A percentile compares a stretch with the other conserved stretches of the same genome.
These are phyloP conservation scores for Martensiomyces pterosporus DNA, from an alignment of 192 early-diverging fungal species.

Conservation along the genomic window DNA sequence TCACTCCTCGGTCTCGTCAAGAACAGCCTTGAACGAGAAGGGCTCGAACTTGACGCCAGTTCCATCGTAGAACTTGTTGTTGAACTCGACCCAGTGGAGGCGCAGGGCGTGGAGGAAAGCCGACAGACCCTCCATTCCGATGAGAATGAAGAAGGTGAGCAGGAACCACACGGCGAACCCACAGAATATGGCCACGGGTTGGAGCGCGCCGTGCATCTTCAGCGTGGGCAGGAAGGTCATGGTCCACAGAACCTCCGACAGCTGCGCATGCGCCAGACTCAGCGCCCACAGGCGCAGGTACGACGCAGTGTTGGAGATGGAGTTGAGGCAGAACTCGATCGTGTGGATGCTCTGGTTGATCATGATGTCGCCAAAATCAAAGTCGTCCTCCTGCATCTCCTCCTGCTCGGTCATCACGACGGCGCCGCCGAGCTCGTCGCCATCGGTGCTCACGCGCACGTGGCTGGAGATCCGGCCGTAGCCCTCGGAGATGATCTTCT, in stretches of 20 bases:
- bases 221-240: slow-evolving; percentile 66
- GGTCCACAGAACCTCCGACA: slow-evolving; percentile 94
- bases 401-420: slow-evolving; percentile 60
- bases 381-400: slow-evolving; percentile 64
- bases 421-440: slow-evolving; percentile 36
- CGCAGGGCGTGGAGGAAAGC: slow-evolving; percentile 88
- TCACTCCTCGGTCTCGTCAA: slow-evolving; percentile 42
- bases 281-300: slow-evolving; percentile 99
- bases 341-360: slow-evolving; percentile 98
- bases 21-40: slow-evolving; percentile 68
- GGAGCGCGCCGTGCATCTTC: slow-evolving; percentile 51
- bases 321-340: slow-evolving; percentile 94
- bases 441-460: slow-evolving; percentile 50
- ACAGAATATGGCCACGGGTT: slow-evolving; percentile 67
- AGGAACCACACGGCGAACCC: slow-evolving; percentile 88
- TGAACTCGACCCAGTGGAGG: slow-evolving; percentile 98
- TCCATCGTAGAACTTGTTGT: slow-evolving; percentile 95
- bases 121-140: slow-evolving; percentile 84
- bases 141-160: slow-evolving; percentile 72
- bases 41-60: slow-evolving; percentile 88
- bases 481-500: slow-evolving; percentile 65
- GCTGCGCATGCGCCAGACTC: slow-evolving; percentile 94
- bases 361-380: slow-evolving; percentile 95
- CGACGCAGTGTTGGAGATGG: slow-evolving; percentile 97
- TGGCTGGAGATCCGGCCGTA: slow-evolving; percentile 63